Conservation (phyloP, 2,329 filamentous ascomycete genomes). For the Fusarium sp. region DNA sequence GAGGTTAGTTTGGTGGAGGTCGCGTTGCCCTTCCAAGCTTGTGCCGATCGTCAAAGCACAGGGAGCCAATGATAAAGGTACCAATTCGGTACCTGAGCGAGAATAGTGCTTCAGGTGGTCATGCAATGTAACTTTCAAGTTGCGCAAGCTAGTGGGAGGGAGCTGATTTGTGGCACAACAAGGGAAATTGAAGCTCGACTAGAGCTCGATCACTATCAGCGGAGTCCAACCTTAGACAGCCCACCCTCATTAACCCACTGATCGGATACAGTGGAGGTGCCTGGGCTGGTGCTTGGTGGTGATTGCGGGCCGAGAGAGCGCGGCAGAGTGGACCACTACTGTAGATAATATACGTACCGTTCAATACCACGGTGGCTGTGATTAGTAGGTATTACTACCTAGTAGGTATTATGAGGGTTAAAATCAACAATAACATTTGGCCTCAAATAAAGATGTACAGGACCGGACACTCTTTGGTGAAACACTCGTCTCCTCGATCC, state of each 20-base stretch:
- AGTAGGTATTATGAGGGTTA: background rate
- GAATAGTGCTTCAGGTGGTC: background rate
- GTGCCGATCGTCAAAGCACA: constrained; percentile 33
- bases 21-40: constrained; percentile 36
- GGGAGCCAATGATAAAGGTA: constrained; percentile 25
- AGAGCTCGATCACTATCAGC: constrained; percentile 28
- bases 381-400: no score
- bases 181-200: constrained; percentile 40
- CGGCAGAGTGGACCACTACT: constrained; percentile 25
- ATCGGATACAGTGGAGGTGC: constrained; percentile 21
- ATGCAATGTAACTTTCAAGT: constrained; percentile 17
- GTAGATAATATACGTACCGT: background rate
- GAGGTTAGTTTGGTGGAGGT: constrained; percentile 4
- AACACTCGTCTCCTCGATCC: constrained; percentile 9
- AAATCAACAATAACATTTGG: constrained; percentile 6
- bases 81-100: constrained; percentile 9
- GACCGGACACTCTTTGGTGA: background rate
- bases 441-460: background rate
- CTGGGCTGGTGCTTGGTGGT: constrained; percentile 5
- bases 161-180: constrained; percentile 44
- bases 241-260: background rate
- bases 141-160: constrained; percentile 29
- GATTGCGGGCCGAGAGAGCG: constrained; percentile 39
- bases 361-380: no score
- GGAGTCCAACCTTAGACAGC: constrained; percentile 12